Percentiles rank a stretch among this genome's conserved stretches.
phyloP scores from a whole-genome alignment of 208 protist species.

The Acanthamoeba culbertsoni region DNA sequence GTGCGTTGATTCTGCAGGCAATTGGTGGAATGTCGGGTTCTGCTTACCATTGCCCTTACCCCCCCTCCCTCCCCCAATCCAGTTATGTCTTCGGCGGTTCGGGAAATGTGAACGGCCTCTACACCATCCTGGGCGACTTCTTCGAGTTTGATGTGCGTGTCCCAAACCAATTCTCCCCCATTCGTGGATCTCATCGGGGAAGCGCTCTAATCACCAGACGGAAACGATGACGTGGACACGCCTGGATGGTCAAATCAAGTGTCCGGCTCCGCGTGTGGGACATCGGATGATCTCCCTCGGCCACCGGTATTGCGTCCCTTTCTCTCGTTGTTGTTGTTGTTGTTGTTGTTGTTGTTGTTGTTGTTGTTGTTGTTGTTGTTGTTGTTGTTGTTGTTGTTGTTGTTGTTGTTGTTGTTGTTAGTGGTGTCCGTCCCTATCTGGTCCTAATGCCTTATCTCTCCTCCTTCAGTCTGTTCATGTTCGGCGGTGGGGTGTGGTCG shows the following conservation, averaged over 20 bases:
- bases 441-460: not conserved
- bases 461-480: not conserved
- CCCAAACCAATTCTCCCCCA: not conserved
- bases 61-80: not conserved
- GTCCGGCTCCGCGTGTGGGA: not conserved
- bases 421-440: not conserved
- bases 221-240: constrained; percentile 5
- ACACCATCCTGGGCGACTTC: constrained; percentile 21
- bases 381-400: not conserved
- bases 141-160: not conserved
- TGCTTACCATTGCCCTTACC: too few relatives aligned
- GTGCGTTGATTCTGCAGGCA: not conserved
- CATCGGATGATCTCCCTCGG: constrained; percentile 3
- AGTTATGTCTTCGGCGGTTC: not conserved
- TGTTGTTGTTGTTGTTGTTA: not conserved
- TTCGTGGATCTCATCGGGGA: not conserved
- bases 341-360: not conserved
- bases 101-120: not conserved
- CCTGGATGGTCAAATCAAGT: not conserved
- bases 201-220: not conserved
- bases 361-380: not conserved
- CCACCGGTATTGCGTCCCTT: not conserved
- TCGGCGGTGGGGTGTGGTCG: constrained; percentile 21
- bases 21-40: too few relatives aligned
- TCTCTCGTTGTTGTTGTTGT: not conserved